phyloP scores from a whole-genome alignment of 129 eudicot species.

The Apium graveolens region DNA sequence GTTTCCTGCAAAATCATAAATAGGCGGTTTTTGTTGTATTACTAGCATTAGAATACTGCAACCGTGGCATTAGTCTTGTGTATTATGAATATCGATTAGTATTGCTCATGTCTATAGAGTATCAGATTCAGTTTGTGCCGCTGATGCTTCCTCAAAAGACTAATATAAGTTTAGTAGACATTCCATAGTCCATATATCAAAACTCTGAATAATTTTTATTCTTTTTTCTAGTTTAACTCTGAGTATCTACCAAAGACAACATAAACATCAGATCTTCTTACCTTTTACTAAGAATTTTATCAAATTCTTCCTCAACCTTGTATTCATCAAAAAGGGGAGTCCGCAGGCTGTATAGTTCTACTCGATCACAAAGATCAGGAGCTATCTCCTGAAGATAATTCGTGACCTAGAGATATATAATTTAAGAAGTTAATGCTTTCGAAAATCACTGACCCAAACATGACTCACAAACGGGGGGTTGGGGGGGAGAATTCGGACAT shows the following conservation, averaged over 20 bases:
- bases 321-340: constrained; percentile 88
- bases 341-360: constrained; percentile 70
- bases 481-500: background rate
- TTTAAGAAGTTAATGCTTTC: background rate
- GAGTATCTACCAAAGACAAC: background rate
- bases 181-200: background rate
- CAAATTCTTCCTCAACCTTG: constrained; percentile 81
- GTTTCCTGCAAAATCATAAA: background rate
- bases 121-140: background rate
- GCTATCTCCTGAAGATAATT: constrained; percentile 90
- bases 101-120: background rate
- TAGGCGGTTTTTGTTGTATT: background rate
- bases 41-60: background rate
- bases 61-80: background rate
- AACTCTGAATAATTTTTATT: background rate
- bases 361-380: constrained; percentile 85
- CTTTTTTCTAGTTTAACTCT: background rate
- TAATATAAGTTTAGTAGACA: background rate
- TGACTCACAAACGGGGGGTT: constrained; percentile 1
- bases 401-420: constrained; percentile 55
- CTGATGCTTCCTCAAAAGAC: background rate
- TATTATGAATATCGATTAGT: background rate
- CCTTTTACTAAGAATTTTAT: constrained; percentile 84
- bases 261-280: constrained; percentile 22
- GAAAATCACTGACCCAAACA: background rate